phyloP scores from a whole-genome alignment of 148 eudicot genomes.

The Gaultheria prostrata region DNA sequence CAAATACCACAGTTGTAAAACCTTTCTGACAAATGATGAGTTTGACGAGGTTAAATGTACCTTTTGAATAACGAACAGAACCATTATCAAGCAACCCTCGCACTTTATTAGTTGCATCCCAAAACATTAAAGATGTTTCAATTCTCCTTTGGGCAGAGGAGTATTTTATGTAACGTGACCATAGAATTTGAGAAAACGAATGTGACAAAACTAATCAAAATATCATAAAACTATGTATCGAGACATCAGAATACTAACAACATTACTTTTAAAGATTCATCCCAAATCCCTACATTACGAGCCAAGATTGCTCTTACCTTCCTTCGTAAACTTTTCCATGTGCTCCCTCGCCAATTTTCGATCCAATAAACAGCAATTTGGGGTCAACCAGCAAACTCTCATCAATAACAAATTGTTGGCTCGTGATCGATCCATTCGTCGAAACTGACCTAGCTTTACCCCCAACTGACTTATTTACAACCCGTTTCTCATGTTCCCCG shows the following conservation, averaged over 20 bases:
- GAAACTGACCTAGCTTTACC: slow-evolving; percentile 31
- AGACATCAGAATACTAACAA: background rate
- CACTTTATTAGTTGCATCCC: background rate
- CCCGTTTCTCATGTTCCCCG: slow-evolving; percentile 17
- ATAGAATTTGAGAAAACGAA: background rate
- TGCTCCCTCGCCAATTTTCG: slow-evolving; percentile 86
- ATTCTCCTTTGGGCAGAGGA: background rate
- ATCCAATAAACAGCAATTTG: slow-evolving; percentile 64
- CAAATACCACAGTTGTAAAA: background rate
- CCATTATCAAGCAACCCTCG: background rate
- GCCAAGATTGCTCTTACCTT: slow-evolving; percentile 38
- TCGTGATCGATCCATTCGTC: slow-evolving; percentile 42
- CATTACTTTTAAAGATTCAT: background rate
- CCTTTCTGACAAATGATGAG: background rate
- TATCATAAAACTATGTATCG: background rate
- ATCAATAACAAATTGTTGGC: slow-evolving; percentile 54
- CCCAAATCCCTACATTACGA: background rate
- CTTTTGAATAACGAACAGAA: background rate
- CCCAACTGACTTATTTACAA: slow-evolving; percentile 24
- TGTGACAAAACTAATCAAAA: background rate
- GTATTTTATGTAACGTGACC: background rate
- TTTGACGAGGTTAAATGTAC: background rate
- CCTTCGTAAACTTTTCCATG: slow-evolving; percentile 87
- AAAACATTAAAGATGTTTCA: background rate
- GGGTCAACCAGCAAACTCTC: slow-evolving; percentile 73